A percentile compares a stretch with the other conserved stretches of the same genome.
Conservation (phyloP, 768 basidiomycete genomes). For the Suillus alpinus region DNA sequence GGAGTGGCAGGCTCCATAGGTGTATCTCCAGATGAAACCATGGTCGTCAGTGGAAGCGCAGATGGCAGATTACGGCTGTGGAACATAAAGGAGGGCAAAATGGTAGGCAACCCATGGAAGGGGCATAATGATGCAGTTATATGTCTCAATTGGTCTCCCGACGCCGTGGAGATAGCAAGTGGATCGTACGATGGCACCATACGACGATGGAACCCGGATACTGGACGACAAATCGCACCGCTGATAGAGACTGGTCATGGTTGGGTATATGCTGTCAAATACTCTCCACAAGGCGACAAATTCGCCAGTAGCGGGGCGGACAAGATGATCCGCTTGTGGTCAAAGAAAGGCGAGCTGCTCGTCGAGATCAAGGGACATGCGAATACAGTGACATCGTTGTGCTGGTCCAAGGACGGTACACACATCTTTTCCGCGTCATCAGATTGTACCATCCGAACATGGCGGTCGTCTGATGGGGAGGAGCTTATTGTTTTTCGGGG, state of each 20-base stretch:
- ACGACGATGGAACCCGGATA: not conserved
- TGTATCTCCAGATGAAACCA: slow-evolving; percentile 13
- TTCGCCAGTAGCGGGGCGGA: not conserved
- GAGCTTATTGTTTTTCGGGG: not conserved
- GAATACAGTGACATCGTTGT: not conserved
- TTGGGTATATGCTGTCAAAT: not conserved
- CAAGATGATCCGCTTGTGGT: not conserved
- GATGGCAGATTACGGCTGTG: slow-evolving; percentile 7
- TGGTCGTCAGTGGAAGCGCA: slow-evolving; percentile 11
- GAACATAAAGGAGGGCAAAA: slow-evolving; percentile 1
- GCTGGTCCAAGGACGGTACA: not conserved
- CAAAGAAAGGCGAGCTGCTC: not conserved
- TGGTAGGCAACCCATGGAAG: slow-evolving; percentile 1
- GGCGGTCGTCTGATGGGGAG: not conserved
- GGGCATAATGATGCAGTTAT: slow-evolving; percentile 16
- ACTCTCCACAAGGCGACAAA: not conserved
- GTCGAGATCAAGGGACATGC: not conserved
- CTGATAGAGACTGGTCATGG: not conserved
- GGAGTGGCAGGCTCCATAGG: not conserved
- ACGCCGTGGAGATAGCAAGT: slow-evolving; percentile 6
- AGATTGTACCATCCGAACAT: not conserved
- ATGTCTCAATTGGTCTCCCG: slow-evolving; percentile 17
- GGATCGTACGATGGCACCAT: not conserved
- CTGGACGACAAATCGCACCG: not conserved
- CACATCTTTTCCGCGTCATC: not conserved